A percentile compares a stretch with the other conserved stretches of the same genome.
Conservation (phyloP, 345 rosid species). For the Gossypium anomalum region DNA sequence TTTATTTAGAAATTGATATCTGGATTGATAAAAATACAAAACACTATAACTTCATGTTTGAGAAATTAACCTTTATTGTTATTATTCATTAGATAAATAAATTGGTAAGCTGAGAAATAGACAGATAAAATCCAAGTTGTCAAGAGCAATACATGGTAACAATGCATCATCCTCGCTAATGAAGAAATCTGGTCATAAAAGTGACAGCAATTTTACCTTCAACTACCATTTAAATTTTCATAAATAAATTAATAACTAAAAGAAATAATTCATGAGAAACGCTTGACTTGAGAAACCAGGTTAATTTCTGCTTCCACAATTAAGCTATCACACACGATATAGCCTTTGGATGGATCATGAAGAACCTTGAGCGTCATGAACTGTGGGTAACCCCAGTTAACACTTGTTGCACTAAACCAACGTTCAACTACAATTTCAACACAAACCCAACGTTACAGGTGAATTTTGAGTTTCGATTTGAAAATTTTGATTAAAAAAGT, state of each 20-base stretch:
- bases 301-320: conserved; percentile 37
- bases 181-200: not conserved
- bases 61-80: not conserved
- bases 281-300: conserved; percentile 22
- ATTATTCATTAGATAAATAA: not conserved
- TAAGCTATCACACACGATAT: conserved; percentile 26
- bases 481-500: not conserved
- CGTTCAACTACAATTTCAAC: not conserved
- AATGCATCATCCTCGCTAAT: not conserved
- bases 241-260: too few species aligned
- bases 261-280: not conserved
- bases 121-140: not conserved
- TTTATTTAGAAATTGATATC: too few species aligned
- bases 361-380: conserved; percentile 21
- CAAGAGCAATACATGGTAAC: not conserved
- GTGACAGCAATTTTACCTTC: conserved; percentile 27
- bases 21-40: not conserved
- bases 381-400: conserved; percentile 19
- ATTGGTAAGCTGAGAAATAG: not conserved
- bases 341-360: conserved; percentile 24
- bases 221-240: not conserved
- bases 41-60: not conserved
- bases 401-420: conserved; percentile 27
- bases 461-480: too few species aligned
- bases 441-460: too few species aligned